Percentiles rank a stretch among this genome's conserved stretches.
Evolutionary conservation across 768 basidiomycete genomes (phyloP).

Genomic region (Russula virescens): DNA sequence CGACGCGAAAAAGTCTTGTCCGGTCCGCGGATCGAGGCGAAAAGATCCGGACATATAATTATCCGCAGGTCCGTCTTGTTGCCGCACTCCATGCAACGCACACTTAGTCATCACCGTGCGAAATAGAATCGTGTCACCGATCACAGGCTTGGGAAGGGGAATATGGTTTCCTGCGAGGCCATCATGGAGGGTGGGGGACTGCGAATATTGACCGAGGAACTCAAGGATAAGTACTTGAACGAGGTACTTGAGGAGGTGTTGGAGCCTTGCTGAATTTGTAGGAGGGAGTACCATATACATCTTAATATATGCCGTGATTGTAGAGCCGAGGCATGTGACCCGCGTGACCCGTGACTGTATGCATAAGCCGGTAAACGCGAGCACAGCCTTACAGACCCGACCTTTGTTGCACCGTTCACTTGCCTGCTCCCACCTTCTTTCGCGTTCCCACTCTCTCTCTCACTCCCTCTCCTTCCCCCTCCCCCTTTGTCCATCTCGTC

Average conservation of each 20-base stretch:
- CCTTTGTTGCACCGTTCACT: no score
- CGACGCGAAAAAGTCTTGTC: constrained; percentile 66
- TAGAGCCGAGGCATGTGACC: no score
- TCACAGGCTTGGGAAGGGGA: constrained; percentile 24
- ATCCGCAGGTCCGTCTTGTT: constrained; percentile 57
- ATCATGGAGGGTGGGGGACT: constrained; percentile 24
- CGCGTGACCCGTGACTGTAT: no score
- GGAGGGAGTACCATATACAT: no score
- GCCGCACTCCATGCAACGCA: no score
- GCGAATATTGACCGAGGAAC: constrained; percentile 4
- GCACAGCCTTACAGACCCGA: no score
- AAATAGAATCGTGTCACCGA: constrained; percentile 24
- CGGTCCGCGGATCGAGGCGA: constrained; percentile 83
- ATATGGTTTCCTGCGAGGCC: constrained; percentile 19
- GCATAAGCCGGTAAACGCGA: no score
- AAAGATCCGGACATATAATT: constrained; percentile 95
- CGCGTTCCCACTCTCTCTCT: no score
- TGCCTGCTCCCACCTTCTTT: no score
- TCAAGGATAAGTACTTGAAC: constrained; percentile 14
- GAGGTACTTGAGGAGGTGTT: constrained; percentile 13
- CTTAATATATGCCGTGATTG: no score
- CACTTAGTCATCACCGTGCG: not conserved
- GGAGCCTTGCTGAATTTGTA: not conserved
- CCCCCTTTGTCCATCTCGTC: not conserved
- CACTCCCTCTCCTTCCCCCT: not conserved